Base-by-base conservation (phyloP, 2,329 filamentous ascomycete species). In the Rhytidhysteron rufulum region DNA sequence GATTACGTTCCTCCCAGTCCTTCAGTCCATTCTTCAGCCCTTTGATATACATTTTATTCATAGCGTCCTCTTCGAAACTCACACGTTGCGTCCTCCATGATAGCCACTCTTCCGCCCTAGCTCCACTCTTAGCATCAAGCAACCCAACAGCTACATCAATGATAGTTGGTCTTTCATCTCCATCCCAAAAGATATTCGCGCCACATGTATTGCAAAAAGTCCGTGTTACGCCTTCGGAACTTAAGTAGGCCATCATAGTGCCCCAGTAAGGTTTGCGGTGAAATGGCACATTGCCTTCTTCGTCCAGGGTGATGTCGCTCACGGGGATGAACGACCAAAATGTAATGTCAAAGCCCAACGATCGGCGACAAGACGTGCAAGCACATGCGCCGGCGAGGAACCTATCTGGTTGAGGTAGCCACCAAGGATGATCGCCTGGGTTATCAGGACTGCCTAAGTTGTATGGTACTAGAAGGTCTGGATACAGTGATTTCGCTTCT, bases 161-260 rank as follows among this genome's bases (percentile, higher is more conserved):
- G 8, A 71, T 42, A 1, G 66, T 63, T 0, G 64, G 55, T 5
- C 68, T 57, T 4, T 62, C 56, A 22, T 70, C 63, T 0, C 58
- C 57, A 2, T 67, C 65, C 48, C 72, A 77, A 33, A 77, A 75
- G 0, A 75, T 58, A 20, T 49, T 57, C 0, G 74, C 71, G 0
- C 70, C 71, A 49, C 74, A 77, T 3, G 43, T 53, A 0, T 62
- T 61, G 50, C 73, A 78, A 43, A 72, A 75, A 25, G 74, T 74
- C 3, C 73, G 54, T 37, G 70, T 68, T 0, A 73, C 70, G 3
- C 63, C 67, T 0, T 62, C 46, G 0, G 71, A 74, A 44, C 70
- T 74, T 3, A 45, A 43, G 45, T 71, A 73, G 3, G 59, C 55
- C 1, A 58, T 51, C 18, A 76, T 62, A 0, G 69, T 73, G 0